These are phyloP conservation scores for Rhizopogon roseolus DNA, from an alignment of 768 basidiomycete genomes.

Conservation along the genomic window DNA sequence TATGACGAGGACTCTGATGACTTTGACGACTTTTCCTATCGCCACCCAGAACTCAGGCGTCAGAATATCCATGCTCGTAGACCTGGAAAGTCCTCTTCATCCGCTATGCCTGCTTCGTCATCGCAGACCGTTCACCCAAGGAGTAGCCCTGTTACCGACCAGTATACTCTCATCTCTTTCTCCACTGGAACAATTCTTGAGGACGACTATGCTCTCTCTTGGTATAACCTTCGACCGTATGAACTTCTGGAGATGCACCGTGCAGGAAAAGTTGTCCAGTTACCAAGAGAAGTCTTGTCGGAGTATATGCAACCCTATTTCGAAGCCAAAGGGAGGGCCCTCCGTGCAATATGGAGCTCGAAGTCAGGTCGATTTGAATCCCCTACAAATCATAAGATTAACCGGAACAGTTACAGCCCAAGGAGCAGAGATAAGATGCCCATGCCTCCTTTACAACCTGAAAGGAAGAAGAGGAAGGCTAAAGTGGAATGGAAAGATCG, in stretches of 20 bases:
- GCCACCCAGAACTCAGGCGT: neutral
- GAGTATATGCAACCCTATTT: constrained; percentile 58
- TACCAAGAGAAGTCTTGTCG: constrained; percentile 35
- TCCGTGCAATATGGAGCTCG: constrained; percentile 39
- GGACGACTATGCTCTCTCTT: constrained; percentile 52
- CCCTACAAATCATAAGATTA: constrained; percentile 6
- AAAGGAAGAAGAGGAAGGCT: constrained; percentile 23
- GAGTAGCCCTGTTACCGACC: constrained; percentile 20
- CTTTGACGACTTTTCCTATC: constrained; percentile 10
- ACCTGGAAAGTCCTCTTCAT: constrained; percentile 6
- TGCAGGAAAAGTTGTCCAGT: constrained; percentile 31
- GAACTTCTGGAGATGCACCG: constrained; percentile 72
- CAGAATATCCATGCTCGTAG: constrained; percentile 6
- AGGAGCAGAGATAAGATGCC: constrained; percentile 12
- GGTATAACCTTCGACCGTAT: constrained; percentile 55
- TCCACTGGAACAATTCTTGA: constrained; percentile 69
- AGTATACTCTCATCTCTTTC: constrained; percentile 56
- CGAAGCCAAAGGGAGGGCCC: constrained; percentile 45
- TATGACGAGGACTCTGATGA: constrained; percentile 21
- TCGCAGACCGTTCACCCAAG: constrained; percentile 5
- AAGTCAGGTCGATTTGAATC: constrained; percentile 23
- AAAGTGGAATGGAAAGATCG: constrained; percentile 59
- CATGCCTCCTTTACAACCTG: constrained; percentile 4
- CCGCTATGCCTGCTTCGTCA: neutral
- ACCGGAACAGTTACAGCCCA: neutral